These are phyloP conservation scores for Nothophaeocryptopus gaeumannii DNA, from an alignment of 2,329 filamentous ascomycete species.

Conservation along the genomic window DNA sequence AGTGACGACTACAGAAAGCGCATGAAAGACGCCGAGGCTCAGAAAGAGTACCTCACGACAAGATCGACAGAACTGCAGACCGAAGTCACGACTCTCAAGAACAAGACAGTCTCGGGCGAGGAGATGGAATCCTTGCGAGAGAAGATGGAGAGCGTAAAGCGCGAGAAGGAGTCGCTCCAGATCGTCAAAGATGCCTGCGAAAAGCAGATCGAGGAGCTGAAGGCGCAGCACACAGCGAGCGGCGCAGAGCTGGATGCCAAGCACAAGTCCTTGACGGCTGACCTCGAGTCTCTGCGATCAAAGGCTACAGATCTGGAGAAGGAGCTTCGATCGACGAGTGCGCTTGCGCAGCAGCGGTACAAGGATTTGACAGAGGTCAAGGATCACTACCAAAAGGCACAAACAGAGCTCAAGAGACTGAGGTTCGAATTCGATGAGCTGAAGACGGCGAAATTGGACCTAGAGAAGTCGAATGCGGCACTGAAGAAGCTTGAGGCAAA, in stretches of 20 bases:
- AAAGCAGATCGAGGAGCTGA: constrained; percentile 62
- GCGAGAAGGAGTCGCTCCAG: constrained; percentile 60
- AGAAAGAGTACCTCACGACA: constrained; percentile 24
- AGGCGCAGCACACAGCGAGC: constrained; percentile 45
- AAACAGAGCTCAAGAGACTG: constrained; percentile 78
- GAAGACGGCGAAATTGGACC: constrained; percentile 71
- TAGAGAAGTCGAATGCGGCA: constrained; percentile 61
- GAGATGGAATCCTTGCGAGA: constrained; percentile 51
- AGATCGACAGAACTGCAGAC: constrained; percentile 54
- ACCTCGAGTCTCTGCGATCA: constrained; percentile 69
- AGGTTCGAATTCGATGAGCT: constrained; percentile 73
- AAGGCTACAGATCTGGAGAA: constrained; percentile 70
- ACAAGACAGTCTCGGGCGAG: constrained; percentile 48
- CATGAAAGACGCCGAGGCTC: constrained; percentile 29
- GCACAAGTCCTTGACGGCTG: constrained; percentile 56
- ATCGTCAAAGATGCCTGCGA: constrained; percentile 66
- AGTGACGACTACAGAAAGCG: constrained; percentile 19
- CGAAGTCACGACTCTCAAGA: constrained; percentile 55
- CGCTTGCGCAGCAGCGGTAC: constrained; percentile 81
- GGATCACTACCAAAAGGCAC: constrained; percentile 76
- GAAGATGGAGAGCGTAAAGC: constrained; percentile 45
- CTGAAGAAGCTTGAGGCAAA: constrained; percentile 74
- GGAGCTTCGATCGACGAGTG: constrained; percentile 80
- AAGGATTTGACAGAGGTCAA: constrained; percentile 81
- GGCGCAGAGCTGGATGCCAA: constrained; percentile 51